phyloP scores from a whole-genome alignment of 441 rosid genomes.

The Aquilaria agallochum region DNA sequence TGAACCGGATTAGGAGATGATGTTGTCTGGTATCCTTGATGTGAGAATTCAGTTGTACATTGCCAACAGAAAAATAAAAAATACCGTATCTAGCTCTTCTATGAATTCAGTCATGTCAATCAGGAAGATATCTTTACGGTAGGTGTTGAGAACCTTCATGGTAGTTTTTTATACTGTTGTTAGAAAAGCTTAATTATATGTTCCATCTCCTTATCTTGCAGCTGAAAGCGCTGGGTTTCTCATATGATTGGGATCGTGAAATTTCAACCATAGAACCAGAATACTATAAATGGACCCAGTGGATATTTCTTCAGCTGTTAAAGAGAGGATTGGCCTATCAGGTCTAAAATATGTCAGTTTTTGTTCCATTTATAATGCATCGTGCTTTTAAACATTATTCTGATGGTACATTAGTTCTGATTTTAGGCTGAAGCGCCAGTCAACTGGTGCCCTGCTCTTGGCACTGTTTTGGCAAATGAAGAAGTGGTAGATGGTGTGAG shows the following conservation, averaged over 20 bases:
- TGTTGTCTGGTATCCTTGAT: no score
- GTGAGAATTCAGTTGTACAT: no score
- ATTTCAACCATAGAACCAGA: constrained; percentile 91
- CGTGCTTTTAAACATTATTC: constrained; percentile 17
- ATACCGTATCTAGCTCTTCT: no score
- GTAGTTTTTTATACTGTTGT: no score
- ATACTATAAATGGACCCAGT: constrained; percentile 94
- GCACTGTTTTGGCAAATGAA: constrained; percentile 98
- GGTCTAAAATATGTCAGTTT: constrained; percentile 36
- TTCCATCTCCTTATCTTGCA: constrained; percentile 26
- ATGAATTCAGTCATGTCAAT: no score
- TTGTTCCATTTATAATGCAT: constrained; percentile 10
- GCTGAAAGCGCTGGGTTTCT: constrained; percentile 93
- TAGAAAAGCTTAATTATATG: no score
- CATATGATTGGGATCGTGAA: constrained; percentile 98
- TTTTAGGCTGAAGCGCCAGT: constrained; percentile 96
- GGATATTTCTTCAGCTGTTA: constrained; percentile 95
- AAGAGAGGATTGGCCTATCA: constrained; percentile 98
- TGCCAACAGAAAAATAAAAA: no score
- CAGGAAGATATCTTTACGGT: no score
- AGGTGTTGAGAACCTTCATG: no score
- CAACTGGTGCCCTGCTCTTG: constrained; percentile 99
- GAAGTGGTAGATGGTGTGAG: constrained; percentile 98
- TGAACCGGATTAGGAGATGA: no score
- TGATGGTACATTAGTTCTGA: constrained; percentile 19